Evolutionary conservation across 441 rosid species (phyloP).

Genomic region (Flueggea neowawraea): DNA sequence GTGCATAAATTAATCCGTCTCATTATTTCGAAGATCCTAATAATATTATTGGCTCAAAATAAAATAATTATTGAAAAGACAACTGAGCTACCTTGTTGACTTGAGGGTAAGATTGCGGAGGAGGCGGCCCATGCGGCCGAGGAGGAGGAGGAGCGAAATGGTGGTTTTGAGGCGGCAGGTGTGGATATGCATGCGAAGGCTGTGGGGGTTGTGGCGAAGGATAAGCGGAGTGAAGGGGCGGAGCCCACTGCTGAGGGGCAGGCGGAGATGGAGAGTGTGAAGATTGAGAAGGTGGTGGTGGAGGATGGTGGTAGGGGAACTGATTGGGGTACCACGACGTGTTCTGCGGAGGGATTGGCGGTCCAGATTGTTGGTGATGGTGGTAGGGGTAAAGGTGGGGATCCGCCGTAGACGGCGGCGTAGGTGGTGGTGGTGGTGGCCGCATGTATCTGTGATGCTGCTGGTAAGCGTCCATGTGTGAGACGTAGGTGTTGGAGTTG

Average conservation of each 20-base stretch:
- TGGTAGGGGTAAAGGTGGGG: conserved; percentile 46
- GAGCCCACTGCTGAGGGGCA: conserved; percentile 25
- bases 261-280: conserved; percentile 37
- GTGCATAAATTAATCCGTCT: too few species aligned
- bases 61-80: not conserved
- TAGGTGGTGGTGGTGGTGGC: conserved; percentile 41
- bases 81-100: conserved; percentile 35
- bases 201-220: conserved; percentile 34
- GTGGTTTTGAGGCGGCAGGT: conserved; percentile 27
- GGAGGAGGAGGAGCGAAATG: conserved; percentile 20
- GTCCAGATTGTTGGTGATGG: conserved; percentile 31
- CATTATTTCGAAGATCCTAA: too few species aligned
- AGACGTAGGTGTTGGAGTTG: not conserved
- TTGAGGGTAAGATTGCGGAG: conserved; percentile 44
- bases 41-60: too few species aligned
- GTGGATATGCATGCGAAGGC: conserved; percentile 43
- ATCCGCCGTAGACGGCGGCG: conserved; percentile 40
- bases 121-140: too few species aligned
- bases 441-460: conserved; percentile 56
- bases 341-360: conserved; percentile 45
- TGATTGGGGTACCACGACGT: conserved; percentile 63
- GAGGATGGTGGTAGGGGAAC: conserved; percentile 58
- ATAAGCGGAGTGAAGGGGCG: conserved; percentile 13
- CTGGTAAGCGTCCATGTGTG: conserved; percentile 72
- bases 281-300: conserved; percentile 38